Evolutionary conservation across 202 grass and related monocot species (phyloP), one percentile per base, ranked within the genome.

Genomic region (Dendrocalamus latiflorus): DNA sequence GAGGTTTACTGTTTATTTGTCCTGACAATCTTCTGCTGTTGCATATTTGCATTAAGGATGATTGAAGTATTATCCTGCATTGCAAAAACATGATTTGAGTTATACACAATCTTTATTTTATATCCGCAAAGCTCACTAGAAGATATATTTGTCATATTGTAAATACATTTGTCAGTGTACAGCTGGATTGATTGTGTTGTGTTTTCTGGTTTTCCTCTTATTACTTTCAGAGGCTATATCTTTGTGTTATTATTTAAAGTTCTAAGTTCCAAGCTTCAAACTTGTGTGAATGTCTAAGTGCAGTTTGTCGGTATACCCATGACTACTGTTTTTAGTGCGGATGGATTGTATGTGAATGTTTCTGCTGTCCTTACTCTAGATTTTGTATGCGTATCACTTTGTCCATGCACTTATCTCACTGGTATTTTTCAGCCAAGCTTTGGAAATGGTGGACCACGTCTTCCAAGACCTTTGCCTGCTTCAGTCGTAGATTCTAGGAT

Each of bases 401-500:
- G 10, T 84, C 10, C 28, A 0, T 66, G 21, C 53, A 34, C 24
- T 76, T 60, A 26, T 26, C 68, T 81, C 41, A 68, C 49, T 58
- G 39, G 16, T 56, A 77, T 58, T 56, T 83, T 83, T 82, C 87
- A 98, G 95, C 89, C 90, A 77, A 94, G 86, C 79, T 88, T 93
- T 78, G 92, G 92, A 83, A 92, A 91, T 73, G 91, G 76, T 76
- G 92, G 80, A 47, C 86, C 82, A 58, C 57, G 93, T 87, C 91
- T 97, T 81, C 95, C 95, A 82, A 94, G 89, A 84, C 95, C 95
- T 83, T 85, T 95, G 72, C 95, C 95, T 84, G 92, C 89, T 92
- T 97, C 94, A 61, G 82, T 90, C 25, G 70, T 92, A 50, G 90
- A 93, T 83, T 83, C 85, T 45, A 85, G 88, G 77, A 85, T 89